Conservation (phyloP, 805 yeast species). For the Yarrowia sp. region DNA sequence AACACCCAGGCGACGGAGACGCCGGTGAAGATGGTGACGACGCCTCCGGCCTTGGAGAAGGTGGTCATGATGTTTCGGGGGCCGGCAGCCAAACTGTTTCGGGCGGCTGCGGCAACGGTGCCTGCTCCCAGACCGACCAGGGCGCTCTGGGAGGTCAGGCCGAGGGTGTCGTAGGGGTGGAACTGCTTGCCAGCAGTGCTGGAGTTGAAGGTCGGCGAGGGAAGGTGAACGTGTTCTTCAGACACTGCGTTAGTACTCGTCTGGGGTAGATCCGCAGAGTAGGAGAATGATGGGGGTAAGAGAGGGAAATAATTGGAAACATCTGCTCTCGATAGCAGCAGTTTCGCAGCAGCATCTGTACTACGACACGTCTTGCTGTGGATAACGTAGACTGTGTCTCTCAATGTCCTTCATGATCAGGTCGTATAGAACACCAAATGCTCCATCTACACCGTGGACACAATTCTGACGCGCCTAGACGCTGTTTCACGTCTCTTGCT, state of each 20-base stretch:
- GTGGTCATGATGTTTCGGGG: conserved; percentile 24
- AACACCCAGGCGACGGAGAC: conserved; percentile 50
- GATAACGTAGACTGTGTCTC: too few relatives aligned
- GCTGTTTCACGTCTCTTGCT: too few relatives aligned
- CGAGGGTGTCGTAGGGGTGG: conserved; percentile 19
- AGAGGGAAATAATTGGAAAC: too few relatives aligned
- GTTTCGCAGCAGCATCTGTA: too few relatives aligned
- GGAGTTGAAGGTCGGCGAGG: conserved; percentile 25
- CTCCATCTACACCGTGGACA: too few relatives aligned
- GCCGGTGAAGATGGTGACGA: conserved; percentile 41
- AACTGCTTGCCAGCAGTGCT: conserved; percentile 1
- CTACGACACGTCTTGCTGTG: too few relatives aligned
- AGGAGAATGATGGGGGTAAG: too few relatives aligned
- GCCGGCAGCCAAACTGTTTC: conserved; percentile 8
- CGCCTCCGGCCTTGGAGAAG: conserved; percentile 27
- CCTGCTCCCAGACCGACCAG: conserved; percentile 17
- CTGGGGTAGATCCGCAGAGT: too few relatives aligned
- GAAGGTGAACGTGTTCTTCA: conserved; percentile 19
- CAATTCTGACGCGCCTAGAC: too few relatives aligned
- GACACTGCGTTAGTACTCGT: conserved; percentile 22
- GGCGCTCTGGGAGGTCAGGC: conserved; percentile 13
- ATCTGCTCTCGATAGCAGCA: too few relatives aligned
- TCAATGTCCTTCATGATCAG: too few relatives aligned
- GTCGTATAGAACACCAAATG: too few relatives aligned
- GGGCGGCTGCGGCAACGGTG: conserved; percentile 17